Evolutionary conservation across 352 stramenopile species (phyloP).

Genomic region (Globisporangium mamillatum): DNA sequence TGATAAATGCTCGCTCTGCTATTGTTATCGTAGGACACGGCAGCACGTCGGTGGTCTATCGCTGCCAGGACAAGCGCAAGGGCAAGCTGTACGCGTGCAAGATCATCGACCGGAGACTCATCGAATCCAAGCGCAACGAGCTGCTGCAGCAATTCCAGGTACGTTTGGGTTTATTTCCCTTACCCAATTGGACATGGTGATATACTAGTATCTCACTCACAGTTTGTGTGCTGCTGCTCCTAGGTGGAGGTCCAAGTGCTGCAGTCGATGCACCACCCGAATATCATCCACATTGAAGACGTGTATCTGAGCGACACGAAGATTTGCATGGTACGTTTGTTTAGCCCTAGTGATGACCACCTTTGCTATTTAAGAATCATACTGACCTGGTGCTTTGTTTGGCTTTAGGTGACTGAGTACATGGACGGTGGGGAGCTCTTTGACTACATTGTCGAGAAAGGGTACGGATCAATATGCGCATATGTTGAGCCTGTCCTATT

Average conservation of each 20-base stretch:
- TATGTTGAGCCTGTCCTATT: not conserved
- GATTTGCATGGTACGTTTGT: slow-evolving; percentile 72
- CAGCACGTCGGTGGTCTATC: slow-evolving; percentile 84
- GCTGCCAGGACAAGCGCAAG: slow-evolving; percentile 62
- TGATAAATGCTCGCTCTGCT: not conserved
- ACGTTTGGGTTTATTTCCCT: not conserved
- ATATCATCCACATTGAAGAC: slow-evolving; percentile 89
- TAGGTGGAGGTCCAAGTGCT: slow-evolving; percentile 89
- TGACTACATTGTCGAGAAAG: slow-evolving; percentile 90
- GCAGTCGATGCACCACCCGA: slow-evolving; percentile 85
- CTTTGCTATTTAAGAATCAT: not conserved
- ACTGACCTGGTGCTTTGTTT: slow-evolving; percentile 1
- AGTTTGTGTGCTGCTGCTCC: not conserved
- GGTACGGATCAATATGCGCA: not conserved
- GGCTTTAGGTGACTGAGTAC: slow-evolving; percentile 78
- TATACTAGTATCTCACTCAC: not conserved
- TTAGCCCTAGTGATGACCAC: not conserved
- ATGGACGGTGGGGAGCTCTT: slow-evolving; percentile 88
- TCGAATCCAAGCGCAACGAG: slow-evolving; percentile 74
- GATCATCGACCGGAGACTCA: slow-evolving; percentile 79
- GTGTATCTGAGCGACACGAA: slow-evolving; percentile 83
- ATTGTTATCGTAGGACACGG: slow-evolving; percentile 50
- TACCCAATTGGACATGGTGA: not conserved
- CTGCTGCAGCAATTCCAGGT: slow-evolving; percentile 88
- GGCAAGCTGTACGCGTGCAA: slow-evolving; percentile 74